These are phyloP conservation scores for Oryza coarctata DNA, from an alignment of 176 grass and related monocot genomes.

Conservation along the genomic window DNA sequence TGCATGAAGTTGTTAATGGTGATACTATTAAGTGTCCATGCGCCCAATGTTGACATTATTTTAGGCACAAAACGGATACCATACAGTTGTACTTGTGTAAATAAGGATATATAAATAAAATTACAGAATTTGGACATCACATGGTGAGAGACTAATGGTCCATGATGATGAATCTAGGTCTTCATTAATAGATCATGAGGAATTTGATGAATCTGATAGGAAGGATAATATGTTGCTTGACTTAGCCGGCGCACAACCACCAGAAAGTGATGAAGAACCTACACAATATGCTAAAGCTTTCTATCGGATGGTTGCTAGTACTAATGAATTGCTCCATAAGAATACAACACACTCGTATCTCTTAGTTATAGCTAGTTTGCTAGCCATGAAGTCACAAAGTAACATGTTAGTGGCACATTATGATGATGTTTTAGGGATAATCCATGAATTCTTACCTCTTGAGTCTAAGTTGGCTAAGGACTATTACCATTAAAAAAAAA, in stretches of 20 bases:
- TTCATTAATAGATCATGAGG: too few species aligned
- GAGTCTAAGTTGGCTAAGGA: neutral
- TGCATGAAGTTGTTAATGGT: neutral
- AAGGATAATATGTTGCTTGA: neutral
- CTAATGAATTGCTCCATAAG: neutral
- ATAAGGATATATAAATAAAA: neutral
- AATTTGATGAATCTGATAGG: neutral
- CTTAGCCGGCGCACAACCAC: neutral
- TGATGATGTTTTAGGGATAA: neutral
- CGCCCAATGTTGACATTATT: neutral
- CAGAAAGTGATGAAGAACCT: neutral
- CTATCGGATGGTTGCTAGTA: neutral
- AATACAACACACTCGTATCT: neutral
- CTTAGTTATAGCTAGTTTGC: neutral
- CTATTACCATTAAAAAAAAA: neutral
- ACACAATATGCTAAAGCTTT: neutral
- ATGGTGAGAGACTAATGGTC: too few species aligned
- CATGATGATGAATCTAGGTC: too few species aligned
- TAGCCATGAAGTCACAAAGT: neutral
- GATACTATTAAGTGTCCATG: neutral
- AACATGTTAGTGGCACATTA: neutral
- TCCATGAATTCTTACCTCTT: neutral
- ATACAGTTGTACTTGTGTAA: neutral
- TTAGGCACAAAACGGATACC: neutral
- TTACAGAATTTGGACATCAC: neutral